Percentiles rank a stretch among this genome's conserved stretches.
phyloP scores from a whole-genome alignment of 1,284 basidiomycete genomes.

The Takashimella koratensis region DNA sequence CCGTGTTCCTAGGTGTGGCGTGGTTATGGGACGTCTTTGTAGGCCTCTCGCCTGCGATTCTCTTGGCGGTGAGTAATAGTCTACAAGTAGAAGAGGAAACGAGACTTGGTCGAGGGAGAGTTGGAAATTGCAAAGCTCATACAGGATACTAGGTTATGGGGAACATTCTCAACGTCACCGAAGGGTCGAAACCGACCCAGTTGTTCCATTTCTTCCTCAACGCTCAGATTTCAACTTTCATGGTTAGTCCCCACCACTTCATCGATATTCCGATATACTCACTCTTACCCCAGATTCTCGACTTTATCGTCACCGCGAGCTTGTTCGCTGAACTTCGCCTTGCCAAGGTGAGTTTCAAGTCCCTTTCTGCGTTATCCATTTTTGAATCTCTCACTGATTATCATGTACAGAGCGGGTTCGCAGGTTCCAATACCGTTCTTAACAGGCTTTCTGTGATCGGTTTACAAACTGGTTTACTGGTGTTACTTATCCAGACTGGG shows the following conservation, averaged over 20 bases:
- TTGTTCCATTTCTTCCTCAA: not conserved
- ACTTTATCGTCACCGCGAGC: not conserved
- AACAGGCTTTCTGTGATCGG: not conserved
- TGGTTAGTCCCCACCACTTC: not conserved
- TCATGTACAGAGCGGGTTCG: not conserved
- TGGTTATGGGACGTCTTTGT: not conserved
- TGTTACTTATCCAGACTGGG: not conserved
- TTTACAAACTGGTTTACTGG: not conserved
- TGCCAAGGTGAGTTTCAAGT: not conserved
- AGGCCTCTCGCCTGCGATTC: not conserved
- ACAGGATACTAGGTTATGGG: no score
- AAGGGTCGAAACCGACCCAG: not conserved
- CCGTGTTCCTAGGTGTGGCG: not conserved
- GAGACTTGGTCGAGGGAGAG: no score
- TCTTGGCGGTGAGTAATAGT: not conserved
- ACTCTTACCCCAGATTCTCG: not conserved
- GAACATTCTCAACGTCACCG: not conserved
- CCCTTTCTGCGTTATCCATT: not conserved
- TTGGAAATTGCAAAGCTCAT: no score
- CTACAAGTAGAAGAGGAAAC: no score
- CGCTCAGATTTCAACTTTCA: not conserved
- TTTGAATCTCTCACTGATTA: not conserved
- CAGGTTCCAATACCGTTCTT: not conserved
- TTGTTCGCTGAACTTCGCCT: not conserved
- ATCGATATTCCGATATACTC: no score